These are phyloP conservation scores for Lepiota brunneoincarnata DNA, from an alignment of 768 basidiomycete species.

Conservation along the genomic window DNA sequence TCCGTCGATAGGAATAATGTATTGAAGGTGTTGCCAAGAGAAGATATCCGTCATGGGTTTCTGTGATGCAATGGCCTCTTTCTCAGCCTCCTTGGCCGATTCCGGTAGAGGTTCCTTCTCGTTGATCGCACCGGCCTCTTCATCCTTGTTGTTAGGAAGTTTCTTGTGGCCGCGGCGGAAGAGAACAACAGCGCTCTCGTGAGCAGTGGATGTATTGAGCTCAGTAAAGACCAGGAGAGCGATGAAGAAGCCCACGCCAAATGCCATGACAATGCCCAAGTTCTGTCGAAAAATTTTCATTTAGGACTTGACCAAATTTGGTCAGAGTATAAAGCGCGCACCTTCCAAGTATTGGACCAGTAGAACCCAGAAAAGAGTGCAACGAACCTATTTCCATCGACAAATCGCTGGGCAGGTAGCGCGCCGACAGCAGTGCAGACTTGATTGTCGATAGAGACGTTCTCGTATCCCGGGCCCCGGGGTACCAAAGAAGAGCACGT, in stretches of 20 bases:
- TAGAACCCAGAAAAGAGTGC: slow-evolving; percentile 45
- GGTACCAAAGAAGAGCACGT: slow-evolving; percentile 58
- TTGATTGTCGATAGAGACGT: slow-evolving; percentile 58
- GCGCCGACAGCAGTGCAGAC: slow-evolving; percentile 73
- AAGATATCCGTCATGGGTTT: slow-evolving; percentile 55
- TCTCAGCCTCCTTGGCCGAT: slow-evolving; percentile 21
- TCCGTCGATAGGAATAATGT: slow-evolving; percentile 59
- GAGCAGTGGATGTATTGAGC: slow-evolving; percentile 37
- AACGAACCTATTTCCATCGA: slow-evolving; percentile 55
- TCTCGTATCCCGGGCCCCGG: slow-evolving; percentile 59
- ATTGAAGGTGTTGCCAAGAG: slow-evolving; percentile 76
- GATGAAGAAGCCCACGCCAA: slow-evolving; percentile 54
- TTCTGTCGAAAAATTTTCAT: slow-evolving; percentile 35
- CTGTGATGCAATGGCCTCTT: slow-evolving; percentile 21
- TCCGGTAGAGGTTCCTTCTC: slow-evolving; percentile 25
- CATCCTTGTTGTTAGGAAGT: slow-evolving; percentile 2
- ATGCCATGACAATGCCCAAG: slow-evolving; percentile 66
- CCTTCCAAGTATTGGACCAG: slow-evolving; percentile 39
- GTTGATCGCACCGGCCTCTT: slow-evolving; percentile 16
- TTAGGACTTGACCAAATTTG: neutral
- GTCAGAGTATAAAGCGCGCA: slow-evolving; percentile 20
- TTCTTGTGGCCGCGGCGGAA: slow-evolving; percentile 59
- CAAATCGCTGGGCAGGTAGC: slow-evolving; percentile 49
- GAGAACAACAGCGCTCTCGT: slow-evolving; percentile 42
- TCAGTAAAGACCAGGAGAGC: slow-evolving; percentile 60